These are phyloP conservation scores for Phytophthora uliginosa DNA, from an alignment of 352 stramenopile genomes.

Conservation along the genomic window DNA sequence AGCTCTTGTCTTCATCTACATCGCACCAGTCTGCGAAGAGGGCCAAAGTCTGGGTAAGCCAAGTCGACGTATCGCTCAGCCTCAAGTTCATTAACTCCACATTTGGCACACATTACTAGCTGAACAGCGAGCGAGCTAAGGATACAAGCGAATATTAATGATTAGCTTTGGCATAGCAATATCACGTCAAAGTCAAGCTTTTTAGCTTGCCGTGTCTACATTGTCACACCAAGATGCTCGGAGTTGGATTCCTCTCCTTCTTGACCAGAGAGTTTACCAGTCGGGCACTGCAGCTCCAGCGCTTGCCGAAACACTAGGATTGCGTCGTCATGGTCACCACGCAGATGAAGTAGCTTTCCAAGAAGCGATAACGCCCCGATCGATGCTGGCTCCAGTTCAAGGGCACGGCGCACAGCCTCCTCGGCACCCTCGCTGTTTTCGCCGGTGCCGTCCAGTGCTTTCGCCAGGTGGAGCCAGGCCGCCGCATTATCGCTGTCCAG, in stretches of 20 bases:
- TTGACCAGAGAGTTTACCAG: constrained; percentile 10
- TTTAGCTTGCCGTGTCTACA: constrained; percentile 30
- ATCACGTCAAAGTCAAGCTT: constrained; percentile 22
- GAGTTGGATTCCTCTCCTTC: constrained; percentile 9
- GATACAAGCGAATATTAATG: constrained; percentile 15
- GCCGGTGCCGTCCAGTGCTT: constrained; percentile 63
- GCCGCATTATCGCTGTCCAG: constrained; percentile 47
- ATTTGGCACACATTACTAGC: constrained; percentile 57
- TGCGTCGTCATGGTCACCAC: constrained; percentile 76
- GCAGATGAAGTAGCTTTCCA: constrained; percentile 68
- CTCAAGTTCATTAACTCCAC: constrained; percentile 61
- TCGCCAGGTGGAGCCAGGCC: constrained; percentile 70
- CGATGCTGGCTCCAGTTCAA: constrained; percentile 57
- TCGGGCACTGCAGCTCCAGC: constrained; percentile 64
- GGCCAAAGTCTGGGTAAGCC: constrained; percentile 27
- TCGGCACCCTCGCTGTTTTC: constrained; percentile 49
- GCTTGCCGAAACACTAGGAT: constrained; percentile 73
- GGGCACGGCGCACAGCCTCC: constrained; percentile 55
- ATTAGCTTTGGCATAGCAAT: constrained; percentile 15
- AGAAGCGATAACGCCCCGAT: constrained; percentile 69
- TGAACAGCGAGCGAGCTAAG: background rate
- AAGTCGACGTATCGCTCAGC: constrained; percentile 52
- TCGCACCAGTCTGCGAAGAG: constrained; percentile 34
- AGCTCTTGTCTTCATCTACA: constrained; percentile 31
- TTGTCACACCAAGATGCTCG: constrained; percentile 34